phyloP scores from a whole-genome alignment of 208 protist genomes.

The Herpetomonas tarakana region DNA sequence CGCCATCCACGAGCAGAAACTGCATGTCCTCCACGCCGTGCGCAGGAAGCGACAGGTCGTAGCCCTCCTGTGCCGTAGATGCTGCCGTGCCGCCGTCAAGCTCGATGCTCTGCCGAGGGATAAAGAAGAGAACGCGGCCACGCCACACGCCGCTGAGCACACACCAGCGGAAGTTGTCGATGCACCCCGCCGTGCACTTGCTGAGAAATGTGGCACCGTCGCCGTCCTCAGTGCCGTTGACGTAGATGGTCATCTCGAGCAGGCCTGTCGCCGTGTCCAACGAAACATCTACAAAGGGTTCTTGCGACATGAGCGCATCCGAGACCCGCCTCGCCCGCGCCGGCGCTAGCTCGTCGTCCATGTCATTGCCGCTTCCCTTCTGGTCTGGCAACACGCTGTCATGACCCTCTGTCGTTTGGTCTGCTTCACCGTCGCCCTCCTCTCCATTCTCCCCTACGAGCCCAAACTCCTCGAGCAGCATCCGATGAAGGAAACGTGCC shows the following conservation, averaged over 20 bases:
- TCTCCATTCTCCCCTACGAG: too few relatives aligned
- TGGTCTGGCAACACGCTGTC: neutral
- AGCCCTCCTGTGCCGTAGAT: neutral
- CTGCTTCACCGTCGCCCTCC: neutral
- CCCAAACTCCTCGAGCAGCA: constrained; percentile 15
- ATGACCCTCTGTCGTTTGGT: neutral
- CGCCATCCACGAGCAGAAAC: constrained; percentile 17
- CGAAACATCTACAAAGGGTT: constrained; percentile 28
- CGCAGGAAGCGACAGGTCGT: constrained; percentile 2
- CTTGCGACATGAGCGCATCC: neutral
- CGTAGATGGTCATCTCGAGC: constrained; percentile 40
- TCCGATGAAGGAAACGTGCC: constrained; percentile 8
- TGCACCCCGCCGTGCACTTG: constrained; percentile 26
- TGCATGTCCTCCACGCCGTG: constrained; percentile 11
- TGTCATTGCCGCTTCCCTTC: neutral
- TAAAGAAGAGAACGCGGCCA: constrained; percentile 31
- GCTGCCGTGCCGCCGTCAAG: neutral
- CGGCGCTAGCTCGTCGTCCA: neutral
- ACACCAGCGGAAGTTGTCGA: constrained; percentile 49
- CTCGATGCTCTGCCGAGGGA: constrained; percentile 6
- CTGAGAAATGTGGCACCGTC: constrained; percentile 26
- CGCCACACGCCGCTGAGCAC: constrained; percentile 34
- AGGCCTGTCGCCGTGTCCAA: constrained; percentile 22
- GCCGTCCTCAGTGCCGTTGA: constrained; percentile 20
- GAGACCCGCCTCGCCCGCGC: neutral